phyloP scores from a whole-genome alignment of 768 basidiomycete genomes.

The Leccinellum luteum region DNA sequence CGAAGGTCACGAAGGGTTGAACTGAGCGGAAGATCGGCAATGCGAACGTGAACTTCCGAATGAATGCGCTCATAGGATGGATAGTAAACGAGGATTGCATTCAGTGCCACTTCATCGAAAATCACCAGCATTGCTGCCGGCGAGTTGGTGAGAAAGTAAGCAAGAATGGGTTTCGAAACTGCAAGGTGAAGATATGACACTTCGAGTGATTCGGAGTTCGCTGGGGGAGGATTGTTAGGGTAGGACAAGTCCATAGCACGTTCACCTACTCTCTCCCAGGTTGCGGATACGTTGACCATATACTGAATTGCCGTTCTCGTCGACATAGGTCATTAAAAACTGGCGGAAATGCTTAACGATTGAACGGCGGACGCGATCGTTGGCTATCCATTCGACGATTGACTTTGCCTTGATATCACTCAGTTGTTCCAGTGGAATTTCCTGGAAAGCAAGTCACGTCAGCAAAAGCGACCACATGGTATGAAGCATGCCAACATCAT shows the following conservation, averaged over 20 bases:
- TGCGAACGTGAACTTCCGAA: conserved; percentile 95
- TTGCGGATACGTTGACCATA: conserved; percentile 93
- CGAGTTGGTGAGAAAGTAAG: conserved; percentile 96
- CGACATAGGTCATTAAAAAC: conserved; percentile 94
- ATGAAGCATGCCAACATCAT: conserved; percentile 58
- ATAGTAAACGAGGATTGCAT: conserved; percentile 93
- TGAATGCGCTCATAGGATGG: conserved; percentile 97
- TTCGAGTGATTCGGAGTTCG: conserved; percentile 95
- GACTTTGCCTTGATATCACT: conserved; percentile 98
- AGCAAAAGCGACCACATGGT: conserved; percentile 6
- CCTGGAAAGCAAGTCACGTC: conserved; percentile 44
- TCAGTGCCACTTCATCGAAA: conserved; percentile 93
- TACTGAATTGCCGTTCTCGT: conserved; percentile 87
- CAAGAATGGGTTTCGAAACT: conserved; percentile 88
- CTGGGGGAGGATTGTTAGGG: conserved; percentile 40
- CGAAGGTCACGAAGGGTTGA: conserved; percentile 92
- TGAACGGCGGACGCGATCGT: conserved; percentile 84
- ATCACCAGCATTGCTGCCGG: conserved; percentile 90
- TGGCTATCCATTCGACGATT: conserved; percentile 96
- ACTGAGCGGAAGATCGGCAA: conserved; percentile 88
- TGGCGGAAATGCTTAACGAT: conserved; percentile 92
- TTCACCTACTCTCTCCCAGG: conserved; percentile 84
- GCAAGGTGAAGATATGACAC: conserved; percentile 96
- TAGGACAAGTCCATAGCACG: conserved; percentile 2
- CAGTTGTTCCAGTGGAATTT: conserved; percentile 92